A percentile compares a stretch with the other conserved stretches of the same genome.
Evolutionary conservation across 306 rosid genomes (phyloP).

Genomic region (Cicer arietinum): DNA sequence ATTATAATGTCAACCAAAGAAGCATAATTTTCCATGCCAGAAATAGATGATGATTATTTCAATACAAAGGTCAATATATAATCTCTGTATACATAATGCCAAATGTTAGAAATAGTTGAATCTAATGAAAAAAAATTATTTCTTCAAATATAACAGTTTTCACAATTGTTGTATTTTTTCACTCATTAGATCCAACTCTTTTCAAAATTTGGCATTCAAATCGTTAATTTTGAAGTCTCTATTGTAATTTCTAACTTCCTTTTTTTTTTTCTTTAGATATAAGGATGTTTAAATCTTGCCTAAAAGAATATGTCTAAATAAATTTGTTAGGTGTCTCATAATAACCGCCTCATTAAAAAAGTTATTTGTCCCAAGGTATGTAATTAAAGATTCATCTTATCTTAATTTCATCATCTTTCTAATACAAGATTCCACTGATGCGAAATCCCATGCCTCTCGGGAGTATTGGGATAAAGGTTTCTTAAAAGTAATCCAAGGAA

Average conservation of each 20-base stretch:
- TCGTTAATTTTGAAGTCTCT: slow-evolving; percentile 1
- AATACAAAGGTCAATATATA: slow-evolving; percentile 40
- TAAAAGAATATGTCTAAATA: background rate
- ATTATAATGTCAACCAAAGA: slow-evolving; percentile 37
- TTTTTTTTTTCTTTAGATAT: background rate
- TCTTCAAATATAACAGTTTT: no score
- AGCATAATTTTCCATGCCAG: slow-evolving; percentile 44
- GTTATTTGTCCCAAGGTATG: no score
- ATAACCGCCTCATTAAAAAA: no score
- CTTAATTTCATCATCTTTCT: no score
- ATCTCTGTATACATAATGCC: slow-evolving; percentile 26
- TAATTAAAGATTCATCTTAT: no score
- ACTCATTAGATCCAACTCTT: no score
- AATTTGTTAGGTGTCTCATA: no score
- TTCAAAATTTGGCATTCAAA: no score
- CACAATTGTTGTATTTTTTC: no score
- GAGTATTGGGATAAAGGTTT: slow-evolving; percentile 20
- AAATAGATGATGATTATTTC: slow-evolving; percentile 41
- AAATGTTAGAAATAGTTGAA: background rate
- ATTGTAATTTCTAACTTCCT: slow-evolving; percentile 33
- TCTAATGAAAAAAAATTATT: no score
- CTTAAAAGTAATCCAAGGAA: slow-evolving; percentile 23
- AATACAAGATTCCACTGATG: no score
- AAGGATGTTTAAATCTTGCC: slow-evolving; percentile 17
- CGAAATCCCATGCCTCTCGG: slow-evolving; percentile 20